Evolutionary conservation across 306 rosid genomes (phyloP), one percentile per base, ranked within the genome.

Genomic region (Cucumis cinereus): DNA sequence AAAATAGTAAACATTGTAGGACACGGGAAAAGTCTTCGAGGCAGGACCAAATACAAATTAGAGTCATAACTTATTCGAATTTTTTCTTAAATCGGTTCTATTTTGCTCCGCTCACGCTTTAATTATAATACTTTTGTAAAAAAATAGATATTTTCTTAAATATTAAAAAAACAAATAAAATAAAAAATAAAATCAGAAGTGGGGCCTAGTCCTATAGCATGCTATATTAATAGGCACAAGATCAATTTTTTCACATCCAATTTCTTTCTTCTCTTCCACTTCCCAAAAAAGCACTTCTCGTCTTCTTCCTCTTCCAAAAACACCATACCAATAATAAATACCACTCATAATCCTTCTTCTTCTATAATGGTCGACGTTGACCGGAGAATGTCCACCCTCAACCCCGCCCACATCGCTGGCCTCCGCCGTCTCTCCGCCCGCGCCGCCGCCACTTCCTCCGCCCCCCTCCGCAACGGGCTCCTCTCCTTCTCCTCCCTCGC

Each of bases 321-420:
- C 15, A 10, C 41, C 49, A 16, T 8, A 41, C 47, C 47, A 41
- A 41, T 4, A n/a, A n/a, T 70, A 33, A 53, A 17, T 53, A 8
- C 8, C 58, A 16, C 6, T 53, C 24, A 2, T 12, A 58, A 58
- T 49, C n/a, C 43, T 61, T 36, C 40, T 30, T 57, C 68, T 45
- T 45, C 17, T 40, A 84, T 67, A 74, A 94, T 92, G 98, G 99
- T 92, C 20, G 99, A 94, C 88, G 98, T 94, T 30, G 99, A 90
- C 88, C 92, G 95, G 85, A 86, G 99, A 71, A 92, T 94, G 93
- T 70, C 96, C 84, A 95, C 97, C 77, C 88, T 92, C 4, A 94
- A 90, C 81, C 97, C 99, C 88, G 95, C 93, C 50, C 95, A 94
- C 79, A 60, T 88, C 16, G 99, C 99, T 61, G 99, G 99, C 16